Evolutionary conservation across 768 basidiomycete genomes (phyloP).

Genomic region (Zangia roseola): DNA sequence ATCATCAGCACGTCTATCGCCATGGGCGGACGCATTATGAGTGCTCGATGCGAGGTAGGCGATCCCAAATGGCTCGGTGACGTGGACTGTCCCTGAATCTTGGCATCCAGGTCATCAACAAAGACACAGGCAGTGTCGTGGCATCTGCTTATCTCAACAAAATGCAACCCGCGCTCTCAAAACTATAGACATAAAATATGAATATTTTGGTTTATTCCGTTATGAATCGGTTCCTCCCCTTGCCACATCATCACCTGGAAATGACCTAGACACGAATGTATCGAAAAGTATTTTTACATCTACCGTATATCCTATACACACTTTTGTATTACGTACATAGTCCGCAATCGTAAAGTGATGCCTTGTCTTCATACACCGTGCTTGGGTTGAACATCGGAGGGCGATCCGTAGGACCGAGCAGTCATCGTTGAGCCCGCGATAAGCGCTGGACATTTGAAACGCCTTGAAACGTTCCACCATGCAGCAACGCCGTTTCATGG

Average conservation of each 20-base stretch:
- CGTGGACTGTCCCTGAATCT: slow-evolving; percentile 1
- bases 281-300: slow-evolving; percentile 15
- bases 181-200: slow-evolving; percentile 44
- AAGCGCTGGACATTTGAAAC: no score
- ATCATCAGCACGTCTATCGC: slow-evolving; percentile 66
- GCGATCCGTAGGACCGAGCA: no score
- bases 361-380: neutral
- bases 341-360: slow-evolving; percentile 3
- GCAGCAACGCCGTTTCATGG: no score
- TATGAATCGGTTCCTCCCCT: neutral
- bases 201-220: neutral
- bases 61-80: neutral
- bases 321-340: slow-evolving; percentile 19
- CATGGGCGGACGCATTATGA: slow-evolving; percentile 69
- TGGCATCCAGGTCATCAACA: slow-evolving; percentile 52
- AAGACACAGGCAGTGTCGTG: slow-evolving; percentile 53
- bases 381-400: no score
- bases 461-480: no score
- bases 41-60: slow-evolving; percentile 66
- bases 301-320: slow-evolving; percentile 22
- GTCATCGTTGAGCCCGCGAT: no score
- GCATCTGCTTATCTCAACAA: slow-evolving; percentile 71
- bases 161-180: slow-evolving; percentile 61
- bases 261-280: slow-evolving; percentile 24
- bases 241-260: slow-evolving; percentile 10